A percentile compares a stretch with the other conserved stretches of the same genome.
Conservation (phyloP, 2,329 filamentous ascomycete species). For the Paramyrothecium sp. region DNA sequence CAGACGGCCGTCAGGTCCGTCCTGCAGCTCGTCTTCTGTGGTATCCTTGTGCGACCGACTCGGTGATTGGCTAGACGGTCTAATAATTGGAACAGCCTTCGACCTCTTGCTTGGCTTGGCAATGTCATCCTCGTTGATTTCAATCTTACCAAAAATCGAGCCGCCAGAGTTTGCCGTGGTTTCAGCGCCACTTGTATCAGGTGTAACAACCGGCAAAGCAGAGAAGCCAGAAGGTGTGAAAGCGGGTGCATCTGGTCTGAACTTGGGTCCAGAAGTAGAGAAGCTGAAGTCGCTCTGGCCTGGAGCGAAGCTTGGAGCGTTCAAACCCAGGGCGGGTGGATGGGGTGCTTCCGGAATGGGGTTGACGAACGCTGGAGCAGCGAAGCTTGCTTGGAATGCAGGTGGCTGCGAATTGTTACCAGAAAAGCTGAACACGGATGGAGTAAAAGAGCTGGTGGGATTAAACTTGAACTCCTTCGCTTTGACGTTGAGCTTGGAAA, state of each 20-base stretch:
- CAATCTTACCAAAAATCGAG: constrained; percentile 70
- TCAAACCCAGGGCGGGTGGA: constrained; percentile 22
- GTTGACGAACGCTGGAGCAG: constrained; percentile 17
- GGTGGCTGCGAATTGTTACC: constrained; percentile 46
- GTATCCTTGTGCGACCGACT: constrained; percentile 23
- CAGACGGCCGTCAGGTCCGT: constrained; percentile 53
- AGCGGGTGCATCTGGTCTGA: constrained; percentile 73
- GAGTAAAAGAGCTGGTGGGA: constrained; percentile 49
- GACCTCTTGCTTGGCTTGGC: constrained; percentile 64
- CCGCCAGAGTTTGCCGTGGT: constrained; percentile 34
- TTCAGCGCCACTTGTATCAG: constrained; percentile 32
- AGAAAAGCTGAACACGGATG: constrained; percentile 50
- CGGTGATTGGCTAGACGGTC: constrained; percentile 55
- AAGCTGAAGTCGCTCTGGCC: constrained; percentile 66
- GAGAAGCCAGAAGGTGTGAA: constrained; percentile 65
- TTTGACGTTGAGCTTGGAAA: constrained; percentile 82
- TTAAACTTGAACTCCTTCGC: constrained; percentile 87
- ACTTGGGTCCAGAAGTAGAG: constrained; percentile 63
- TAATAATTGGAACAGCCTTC: constrained; percentile 81
- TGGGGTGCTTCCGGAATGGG: constrained; percentile 11
- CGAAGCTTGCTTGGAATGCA: constrained; percentile 38
- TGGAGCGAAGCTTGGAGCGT: constrained; percentile 71
- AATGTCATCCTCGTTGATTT: constrained; percentile 59
- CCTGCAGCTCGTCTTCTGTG: constrained; percentile 19
- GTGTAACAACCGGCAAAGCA: constrained; percentile 37